Conservation (phyloP, 352 stramenopile genomes). For the Pythium phragmitis region DNA sequence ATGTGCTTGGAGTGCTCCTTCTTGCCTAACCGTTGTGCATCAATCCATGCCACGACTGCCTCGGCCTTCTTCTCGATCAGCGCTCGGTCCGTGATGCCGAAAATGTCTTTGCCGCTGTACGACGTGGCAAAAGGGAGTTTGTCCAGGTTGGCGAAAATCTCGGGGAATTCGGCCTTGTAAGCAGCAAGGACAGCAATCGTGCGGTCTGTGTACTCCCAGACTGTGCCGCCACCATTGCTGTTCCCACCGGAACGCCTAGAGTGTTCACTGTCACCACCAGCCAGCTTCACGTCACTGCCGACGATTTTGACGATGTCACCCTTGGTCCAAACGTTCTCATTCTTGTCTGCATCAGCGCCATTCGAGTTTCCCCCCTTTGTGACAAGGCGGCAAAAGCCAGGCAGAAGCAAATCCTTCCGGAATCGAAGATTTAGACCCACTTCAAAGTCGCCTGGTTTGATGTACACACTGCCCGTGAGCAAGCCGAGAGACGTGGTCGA, state of each 20-base stretch:
- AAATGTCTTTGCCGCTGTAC: constrained; percentile 89
- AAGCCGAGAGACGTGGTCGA: constrained; percentile 90
- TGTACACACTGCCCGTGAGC: constrained; percentile 91
- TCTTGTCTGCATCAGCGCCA: not conserved
- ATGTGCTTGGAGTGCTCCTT: constrained; percentile 90
- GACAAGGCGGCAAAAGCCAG: constrained; percentile 90
- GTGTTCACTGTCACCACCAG: constrained; percentile 32
- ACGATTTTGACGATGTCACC: constrained; percentile 93
- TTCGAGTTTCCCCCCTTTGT: constrained; percentile 22
- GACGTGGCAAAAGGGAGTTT: constrained; percentile 85
- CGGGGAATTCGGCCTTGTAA: constrained; percentile 93
- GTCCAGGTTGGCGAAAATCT: constrained; percentile 89
- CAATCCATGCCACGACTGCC: constrained; percentile 92
- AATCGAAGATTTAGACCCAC: constrained; percentile 84
- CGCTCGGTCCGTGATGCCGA: constrained; percentile 67
- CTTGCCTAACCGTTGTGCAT: constrained; percentile 85
- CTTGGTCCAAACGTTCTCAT: constrained; percentile 81
- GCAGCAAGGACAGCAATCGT: constrained; percentile 92
- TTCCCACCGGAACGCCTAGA: constrained; percentile 20
- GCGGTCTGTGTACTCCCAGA: constrained; percentile 97
- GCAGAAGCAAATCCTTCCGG: constrained; percentile 85
- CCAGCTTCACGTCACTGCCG: constrained; percentile 65
- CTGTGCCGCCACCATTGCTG: constrained; percentile 27
- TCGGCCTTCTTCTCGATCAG: constrained; percentile 71
- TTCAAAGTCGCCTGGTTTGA: constrained; percentile 93